phyloP scores from a whole-genome alignment of 108 stramenopile species.

The Cyclotella baltica region DNA sequence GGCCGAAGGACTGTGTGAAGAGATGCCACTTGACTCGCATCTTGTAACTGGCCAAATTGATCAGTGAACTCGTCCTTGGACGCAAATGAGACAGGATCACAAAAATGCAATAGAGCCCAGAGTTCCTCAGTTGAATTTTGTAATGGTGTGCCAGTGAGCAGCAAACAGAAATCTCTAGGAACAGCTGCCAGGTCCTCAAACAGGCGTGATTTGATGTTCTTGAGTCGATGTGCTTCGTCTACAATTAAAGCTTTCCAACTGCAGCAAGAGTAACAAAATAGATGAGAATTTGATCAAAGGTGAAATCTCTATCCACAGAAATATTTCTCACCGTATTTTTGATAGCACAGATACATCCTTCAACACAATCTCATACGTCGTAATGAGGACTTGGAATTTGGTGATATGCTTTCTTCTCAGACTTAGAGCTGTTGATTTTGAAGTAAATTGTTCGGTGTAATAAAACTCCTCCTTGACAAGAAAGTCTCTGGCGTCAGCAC shows the following conservation, averaged over 20 bases:
- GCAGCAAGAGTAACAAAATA: background rate
- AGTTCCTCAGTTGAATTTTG: slow-evolving; percentile 97
- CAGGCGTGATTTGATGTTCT: slow-evolving; percentile 80
- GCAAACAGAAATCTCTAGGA: slow-evolving; percentile 84
- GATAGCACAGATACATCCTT: slow-evolving; percentile 84
- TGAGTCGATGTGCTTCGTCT: slow-evolving; percentile 95
- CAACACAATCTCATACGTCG: slow-evolving; percentile 95
- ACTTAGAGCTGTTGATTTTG: slow-evolving; percentile 67
- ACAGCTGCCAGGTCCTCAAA: slow-evolving; percentile 81
- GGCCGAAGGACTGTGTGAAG: slow-evolving; percentile 93
- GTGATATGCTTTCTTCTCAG: slow-evolving; percentile 80
- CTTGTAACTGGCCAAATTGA: slow-evolving; percentile 86
- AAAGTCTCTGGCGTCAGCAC: slow-evolving; percentile 87
- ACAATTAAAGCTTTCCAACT: slow-evolving; percentile 91
- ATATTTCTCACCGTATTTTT: slow-evolving; percentile 71
- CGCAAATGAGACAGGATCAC: slow-evolving; percentile 69
- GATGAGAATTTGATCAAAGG: slow-evolving; percentile 10
- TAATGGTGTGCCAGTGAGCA: slow-evolving; percentile 98
- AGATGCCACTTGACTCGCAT: slow-evolving; percentile 88
- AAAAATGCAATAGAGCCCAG: slow-evolving; percentile 91
- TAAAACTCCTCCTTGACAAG: slow-evolving; percentile 91
- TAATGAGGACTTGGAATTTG: slow-evolving; percentile 95
- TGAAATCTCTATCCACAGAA: slow-evolving; percentile 53
- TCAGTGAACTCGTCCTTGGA: slow-evolving; percentile 81
- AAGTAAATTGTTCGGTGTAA: slow-evolving; percentile 81